A percentile compares a stretch with the other conserved stretches of the same genome.
These are phyloP conservation scores for Alternaria solani DNA, from an alignment of 2,329 filamentous ascomycete genomes.

Conservation along the genomic window DNA sequence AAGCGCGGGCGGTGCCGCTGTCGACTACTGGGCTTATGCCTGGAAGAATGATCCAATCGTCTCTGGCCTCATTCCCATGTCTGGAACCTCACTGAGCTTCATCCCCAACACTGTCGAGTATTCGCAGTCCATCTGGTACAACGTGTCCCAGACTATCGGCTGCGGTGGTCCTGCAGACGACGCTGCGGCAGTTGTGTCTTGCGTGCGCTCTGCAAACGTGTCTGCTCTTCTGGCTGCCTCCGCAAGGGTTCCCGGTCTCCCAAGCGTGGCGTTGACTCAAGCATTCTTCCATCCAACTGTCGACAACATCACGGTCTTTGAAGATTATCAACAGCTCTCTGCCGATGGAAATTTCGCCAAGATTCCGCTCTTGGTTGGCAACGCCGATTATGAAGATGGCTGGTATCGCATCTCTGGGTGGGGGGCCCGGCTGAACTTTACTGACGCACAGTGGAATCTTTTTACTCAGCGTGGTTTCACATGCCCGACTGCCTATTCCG, in stretches of 20 bases:
- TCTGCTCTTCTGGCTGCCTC: conserved; percentile 34
- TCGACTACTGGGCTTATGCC: conserved; percentile 61
- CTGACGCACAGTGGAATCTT: conserved; percentile 33
- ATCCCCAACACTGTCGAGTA: conserved; percentile 36
- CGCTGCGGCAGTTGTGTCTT: conserved; percentile 41
- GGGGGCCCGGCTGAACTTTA: conserved; percentile 30
- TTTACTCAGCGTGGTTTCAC: conserved; percentile 37
- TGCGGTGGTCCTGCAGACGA: conserved; percentile 41
- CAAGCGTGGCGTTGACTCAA: conserved; percentile 33
- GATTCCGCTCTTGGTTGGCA: conserved; percentile 35
- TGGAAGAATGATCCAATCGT: conserved; percentile 59
- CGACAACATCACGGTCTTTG: conserved; percentile 42
- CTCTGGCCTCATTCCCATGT: conserved; percentile 58
- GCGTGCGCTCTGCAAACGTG: conserved; percentile 45
- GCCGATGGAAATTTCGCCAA: conserved; percentile 33
- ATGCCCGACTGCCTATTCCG: conserved; percentile 30
- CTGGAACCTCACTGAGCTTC: conserved; percentile 55
- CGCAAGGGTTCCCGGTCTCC: conserved; percentile 35
- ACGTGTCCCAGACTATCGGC: conserved; percentile 50
- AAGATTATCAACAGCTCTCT: conserved; percentile 37
- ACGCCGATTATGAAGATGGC: conserved; percentile 36
- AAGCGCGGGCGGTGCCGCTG: conserved; percentile 50
- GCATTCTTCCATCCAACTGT: conserved; percentile 44
- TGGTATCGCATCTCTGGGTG: conserved; percentile 40
- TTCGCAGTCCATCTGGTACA: conserved; percentile 41